Base-by-base conservation (phyloP, 2,329 filamentous ascomycete species). In the Botryotinia narcissicola region DNA sequence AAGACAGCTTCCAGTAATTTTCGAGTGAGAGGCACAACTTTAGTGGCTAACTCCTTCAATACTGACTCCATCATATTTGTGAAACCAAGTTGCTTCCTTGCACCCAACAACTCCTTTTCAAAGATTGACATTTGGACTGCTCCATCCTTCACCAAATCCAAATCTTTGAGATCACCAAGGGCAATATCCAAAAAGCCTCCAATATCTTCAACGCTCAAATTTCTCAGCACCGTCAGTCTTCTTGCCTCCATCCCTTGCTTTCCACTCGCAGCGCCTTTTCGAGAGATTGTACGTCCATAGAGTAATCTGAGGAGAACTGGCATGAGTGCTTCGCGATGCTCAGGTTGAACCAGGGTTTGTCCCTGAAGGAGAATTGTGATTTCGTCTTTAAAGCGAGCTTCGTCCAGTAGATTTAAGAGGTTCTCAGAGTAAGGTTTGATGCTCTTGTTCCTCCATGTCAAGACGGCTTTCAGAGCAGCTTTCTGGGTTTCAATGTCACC, bases 401-500 rank as follows among this genome's bases (percentile, higher is more conserved):
- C 96, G 77, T 99, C 96, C 14, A 98, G 87, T 2, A 99, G 86
- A 78, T 94, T 95, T 75, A 94, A 87, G 37, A 99, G 83, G 77
- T 95, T 93, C 77, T 98, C 94, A 78, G 94, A 90, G 80, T 98
- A 97, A 0, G 90, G 87, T 74, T 87, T 87, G 68, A 99, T 86
- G 14, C 87, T 90, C 3, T 91, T 87, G 73, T 92, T 89, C 81
- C 97, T 98, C 95, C 96, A 99, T 0, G 94, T 89, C 70, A 98
- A 86, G 12, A 99, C 88, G 14, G 92, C 93, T 81, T 94, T 95
- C 51, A 99, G 86, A 0, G 94, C 91, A 63, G 91, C 89, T 77
- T 92, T 95, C 81, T 99, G 96, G 25, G 97, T 89, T 77, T 98
- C 95, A 5, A 91, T 87, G 80, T 99, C 96, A 78, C 96, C 96